These are phyloP conservation scores for Bruguiera gymnorhiza DNA, from an alignment of 345 rosid genomes.

Conservation along the genomic window DNA sequence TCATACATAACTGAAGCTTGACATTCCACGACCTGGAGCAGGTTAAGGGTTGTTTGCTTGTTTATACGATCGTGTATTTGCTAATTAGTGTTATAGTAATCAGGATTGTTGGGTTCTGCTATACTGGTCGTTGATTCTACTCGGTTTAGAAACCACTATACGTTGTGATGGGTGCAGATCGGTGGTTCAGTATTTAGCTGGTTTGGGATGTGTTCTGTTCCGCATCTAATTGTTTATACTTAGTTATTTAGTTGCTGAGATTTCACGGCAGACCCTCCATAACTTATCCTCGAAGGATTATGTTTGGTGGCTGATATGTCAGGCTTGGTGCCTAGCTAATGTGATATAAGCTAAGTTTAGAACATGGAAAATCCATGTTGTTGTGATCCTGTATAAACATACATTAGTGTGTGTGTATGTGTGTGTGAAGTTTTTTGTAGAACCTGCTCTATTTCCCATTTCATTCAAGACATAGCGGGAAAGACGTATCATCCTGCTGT, in stretches of 20 bases:
- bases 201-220: conserved; percentile 20
- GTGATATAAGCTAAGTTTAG: conserved; percentile 40
- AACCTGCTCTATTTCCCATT: neutral
- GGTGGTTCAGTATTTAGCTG: conserved; percentile 41
- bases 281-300: conserved; percentile 22
- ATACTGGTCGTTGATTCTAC: conserved; percentile 10
- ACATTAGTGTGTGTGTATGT: conserved; percentile 22
- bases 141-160: conserved; percentile 18
- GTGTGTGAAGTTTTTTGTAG: conserved; percentile 36
- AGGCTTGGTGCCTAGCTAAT: conserved; percentile 32
- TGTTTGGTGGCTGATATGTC: conserved; percentile 30
- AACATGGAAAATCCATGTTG: conserved; percentile 33
- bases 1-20: conserved; percentile 34
- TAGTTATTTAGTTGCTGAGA: conserved; percentile 21
- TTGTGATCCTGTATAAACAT: conserved; percentile 30
- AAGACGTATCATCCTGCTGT: too few species aligned
- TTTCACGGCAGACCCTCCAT: conserved; percentile 21
- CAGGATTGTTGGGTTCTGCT: conserved; percentile 15
- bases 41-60: conserved; percentile 26
- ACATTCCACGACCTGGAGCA: conserved; percentile 22
- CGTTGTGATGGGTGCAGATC: conserved; percentile 20
- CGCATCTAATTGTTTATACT: conserved; percentile 19
- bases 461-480: neutral
- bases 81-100: conserved; percentile 30
- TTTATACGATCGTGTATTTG: conserved; percentile 31